Conservation (phyloP, 768 basidiomycete genomes). For the Lentinula guzmanii region DNA sequence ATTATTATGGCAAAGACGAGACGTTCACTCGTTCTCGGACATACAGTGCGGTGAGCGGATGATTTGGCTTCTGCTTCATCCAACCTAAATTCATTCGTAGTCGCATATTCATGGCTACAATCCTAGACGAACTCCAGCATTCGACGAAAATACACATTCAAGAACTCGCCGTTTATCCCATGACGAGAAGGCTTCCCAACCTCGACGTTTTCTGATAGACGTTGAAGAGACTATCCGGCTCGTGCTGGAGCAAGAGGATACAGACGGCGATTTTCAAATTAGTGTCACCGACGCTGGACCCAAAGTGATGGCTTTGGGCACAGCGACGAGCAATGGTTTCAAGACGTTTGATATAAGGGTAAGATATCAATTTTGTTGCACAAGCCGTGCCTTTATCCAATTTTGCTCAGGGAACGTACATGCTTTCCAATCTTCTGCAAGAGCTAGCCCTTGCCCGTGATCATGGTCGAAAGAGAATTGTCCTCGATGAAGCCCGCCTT, state of each 20-base stretch:
- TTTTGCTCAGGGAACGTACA: slow-evolving; percentile 81
- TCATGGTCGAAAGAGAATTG: slow-evolving; percentile 91
- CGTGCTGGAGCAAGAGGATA: slow-evolving; percentile 96
- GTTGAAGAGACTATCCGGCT: slow-evolving; percentile 97
- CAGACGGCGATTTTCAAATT: slow-evolving; percentile 95
- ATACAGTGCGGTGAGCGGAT: slow-evolving; percentile 70
- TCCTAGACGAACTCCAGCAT: slow-evolving; percentile 63
- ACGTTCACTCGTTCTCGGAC: slow-evolving; percentile 79
- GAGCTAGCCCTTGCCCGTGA: slow-evolving; percentile 96
- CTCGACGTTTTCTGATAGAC: slow-evolving; percentile 90
- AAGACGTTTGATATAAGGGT: slow-evolving; percentile 96
- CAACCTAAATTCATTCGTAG: slow-evolving; percentile 27
- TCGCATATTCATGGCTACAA: slow-evolving; percentile 69
- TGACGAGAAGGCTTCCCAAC: slow-evolving; percentile 80
- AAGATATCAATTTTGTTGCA: slow-evolving; percentile 15
- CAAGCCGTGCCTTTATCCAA: not conserved
- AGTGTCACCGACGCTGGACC: slow-evolving; percentile 95
- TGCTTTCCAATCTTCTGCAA: slow-evolving; percentile 98
- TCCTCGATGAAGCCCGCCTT: slow-evolving; percentile 96
- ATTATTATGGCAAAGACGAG: slow-evolving; percentile 81
- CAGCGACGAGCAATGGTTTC: slow-evolving; percentile 96
- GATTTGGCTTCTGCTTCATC: slow-evolving; percentile 9
- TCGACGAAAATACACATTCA: slow-evolving; percentile 71
- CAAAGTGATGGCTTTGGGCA: slow-evolving; percentile 93
- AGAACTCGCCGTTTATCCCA: slow-evolving; percentile 83